Base-by-base conservation (phyloP, 805 yeast species). In the Jamesozyma jinghongensis region DNA sequence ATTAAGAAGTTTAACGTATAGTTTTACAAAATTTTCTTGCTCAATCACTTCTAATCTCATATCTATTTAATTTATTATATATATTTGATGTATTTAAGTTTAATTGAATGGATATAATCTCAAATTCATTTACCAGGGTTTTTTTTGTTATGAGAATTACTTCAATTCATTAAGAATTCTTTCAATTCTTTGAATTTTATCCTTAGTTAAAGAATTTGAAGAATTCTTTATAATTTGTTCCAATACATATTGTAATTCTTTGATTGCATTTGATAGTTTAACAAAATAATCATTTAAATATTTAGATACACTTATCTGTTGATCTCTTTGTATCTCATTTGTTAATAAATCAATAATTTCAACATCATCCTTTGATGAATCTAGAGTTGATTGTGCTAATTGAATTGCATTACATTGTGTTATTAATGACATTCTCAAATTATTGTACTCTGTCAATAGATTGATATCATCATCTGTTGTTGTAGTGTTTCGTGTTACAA, bases 1-100 rank as follows among this genome's bases (percentile, higher is more conserved):
- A 83, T 71, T 84, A 82, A 73, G 56, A 68, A 43, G 31, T 11
- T 32, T 34, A 34, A 34, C 81, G 13, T 12, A 39, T 31, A 26
- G 13, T 14, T 37, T 14, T 31, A 25, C 22, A n/a, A 20, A 20
- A 18, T 20, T 20, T 19, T 33, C 12, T 19, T 33, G 12, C 13
- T 19, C 25, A 20, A 33, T 33, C 17, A 33, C 12, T 11, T 33
- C 12, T 20, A 19, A 20, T 19, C 20, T 33, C n/a, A 32, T 19
- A 32, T 38, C 32, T 20, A 32, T 34, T 36, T 33, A 16, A 18
- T 32, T 30, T 17, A 38, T 31, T 26, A 38, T 32, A 40, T 40
- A 26, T 40, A 36, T 40, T 35, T 32, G 39, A 34, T 34, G 19
- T 29, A 25, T 26, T 27, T 34, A 32, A 29, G 17, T 31, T 12